Evolutionary conservation across 176 grass and related monocot genomes (phyloP).

Genomic region (Phragmites australis): DNA sequence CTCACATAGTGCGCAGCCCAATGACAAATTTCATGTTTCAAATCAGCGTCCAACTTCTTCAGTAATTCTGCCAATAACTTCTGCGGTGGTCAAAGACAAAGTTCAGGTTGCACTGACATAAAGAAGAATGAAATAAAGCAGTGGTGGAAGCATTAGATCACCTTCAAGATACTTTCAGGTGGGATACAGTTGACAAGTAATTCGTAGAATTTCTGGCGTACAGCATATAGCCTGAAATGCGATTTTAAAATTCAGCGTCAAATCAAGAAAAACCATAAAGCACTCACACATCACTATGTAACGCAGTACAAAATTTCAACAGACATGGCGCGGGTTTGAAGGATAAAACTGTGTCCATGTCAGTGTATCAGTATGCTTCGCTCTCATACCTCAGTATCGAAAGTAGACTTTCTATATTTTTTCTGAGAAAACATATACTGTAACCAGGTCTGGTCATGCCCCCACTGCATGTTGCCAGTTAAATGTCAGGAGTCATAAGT

Average conservation of each 20-base stretch:
- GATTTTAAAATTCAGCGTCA: conserved; percentile 22
- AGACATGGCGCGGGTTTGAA: neutral
- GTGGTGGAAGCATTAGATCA: conserved; percentile 36
- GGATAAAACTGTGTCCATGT: neutral
- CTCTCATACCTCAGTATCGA: too few species aligned
- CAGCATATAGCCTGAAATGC: conserved; percentile 71
- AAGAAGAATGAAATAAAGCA: conserved; percentile 17
- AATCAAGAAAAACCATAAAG: neutral
- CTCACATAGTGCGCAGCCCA: conserved; percentile 99
- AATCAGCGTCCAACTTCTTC: conserved; percentile 88
- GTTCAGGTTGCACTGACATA: conserved; percentile 18
- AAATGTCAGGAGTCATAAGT: too few species aligned
- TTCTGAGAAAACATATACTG: too few species aligned
- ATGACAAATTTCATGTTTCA: conserved; percentile 96
- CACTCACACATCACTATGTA: neutral
- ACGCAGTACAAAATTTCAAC: neutral
- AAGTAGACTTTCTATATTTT: too few species aligned
- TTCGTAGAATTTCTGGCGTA: conserved; percentile 95
- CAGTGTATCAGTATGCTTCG: too few species aligned
- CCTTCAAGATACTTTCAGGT: conserved; percentile 96
- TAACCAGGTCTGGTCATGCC: too few species aligned
- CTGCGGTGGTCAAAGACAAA: conserved; percentile 49
- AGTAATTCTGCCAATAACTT: conserved; percentile 86
- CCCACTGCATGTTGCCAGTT: too few species aligned
- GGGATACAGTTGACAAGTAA: conserved; percentile 98